Conservation (phyloP, 805 yeast genomes). For the Metschnikowia gelsemii region DNA sequence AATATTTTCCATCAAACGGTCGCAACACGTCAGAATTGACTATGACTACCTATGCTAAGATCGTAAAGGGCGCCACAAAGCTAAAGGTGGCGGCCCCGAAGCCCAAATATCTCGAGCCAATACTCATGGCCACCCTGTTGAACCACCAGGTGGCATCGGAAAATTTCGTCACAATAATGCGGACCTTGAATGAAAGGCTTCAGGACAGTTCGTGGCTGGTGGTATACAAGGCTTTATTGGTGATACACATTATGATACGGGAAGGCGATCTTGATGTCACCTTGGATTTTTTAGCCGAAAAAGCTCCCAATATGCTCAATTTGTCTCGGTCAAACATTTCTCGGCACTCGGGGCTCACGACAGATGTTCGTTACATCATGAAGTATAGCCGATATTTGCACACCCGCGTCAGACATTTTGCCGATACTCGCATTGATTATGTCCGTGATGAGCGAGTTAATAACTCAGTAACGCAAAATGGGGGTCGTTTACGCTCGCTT, state of each 20-base stretch:
- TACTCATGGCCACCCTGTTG: constrained; percentile 64
- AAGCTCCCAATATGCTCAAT: constrained; percentile 50
- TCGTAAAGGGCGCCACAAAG: constrained; percentile 61
- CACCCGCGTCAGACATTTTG: constrained; percentile 67
- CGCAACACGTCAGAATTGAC: background rate
- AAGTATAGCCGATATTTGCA: constrained; percentile 72
- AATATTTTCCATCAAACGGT: background rate
- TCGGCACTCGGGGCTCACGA: constrained; percentile 35
- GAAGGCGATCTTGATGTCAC: constrained; percentile 86
- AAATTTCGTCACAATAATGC: constrained; percentile 68
- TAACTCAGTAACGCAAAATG: constrained; percentile 45
- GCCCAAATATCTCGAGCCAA: constrained; percentile 93
- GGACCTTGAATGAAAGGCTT: constrained; percentile 57
- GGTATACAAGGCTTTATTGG: constrained; percentile 80
- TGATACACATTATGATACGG: constrained; percentile 84
- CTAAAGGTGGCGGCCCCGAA: constrained; percentile 92
- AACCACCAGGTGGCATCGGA: constrained; percentile 43
- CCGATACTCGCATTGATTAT: constrained; percentile 65
- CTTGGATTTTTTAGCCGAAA: constrained; percentile 53
- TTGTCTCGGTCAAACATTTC: constrained; percentile 38
- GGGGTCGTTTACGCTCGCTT: constrained; percentile 63
- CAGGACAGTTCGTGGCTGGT: constrained; percentile 88
- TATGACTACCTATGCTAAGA: constrained; percentile 52
- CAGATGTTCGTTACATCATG: constrained; percentile 56
- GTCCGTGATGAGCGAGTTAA: constrained; percentile 65